These are phyloP conservation scores for Kodamaea kaohsiungensis DNA, from an alignment of 805 yeast species.

Conservation along the genomic window DNA sequence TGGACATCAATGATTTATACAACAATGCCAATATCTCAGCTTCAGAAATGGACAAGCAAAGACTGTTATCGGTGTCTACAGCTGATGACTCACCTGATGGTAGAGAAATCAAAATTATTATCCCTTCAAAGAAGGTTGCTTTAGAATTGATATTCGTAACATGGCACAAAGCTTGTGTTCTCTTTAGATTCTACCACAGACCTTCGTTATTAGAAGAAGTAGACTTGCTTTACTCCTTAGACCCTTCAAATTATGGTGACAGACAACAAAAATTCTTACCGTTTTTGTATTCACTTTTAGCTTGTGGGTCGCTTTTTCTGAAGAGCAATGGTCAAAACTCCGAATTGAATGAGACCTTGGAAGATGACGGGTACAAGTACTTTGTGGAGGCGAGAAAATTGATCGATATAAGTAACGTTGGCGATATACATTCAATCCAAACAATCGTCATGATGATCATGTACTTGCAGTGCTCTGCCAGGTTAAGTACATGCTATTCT, in stretches of 20 bases:
- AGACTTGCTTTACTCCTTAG: conserved; percentile 73
- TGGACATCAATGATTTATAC: conserved; percentile 18
- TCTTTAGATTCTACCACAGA: conserved; percentile 82
- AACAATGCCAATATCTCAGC: neutral
- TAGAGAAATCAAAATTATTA: conserved; percentile 59
- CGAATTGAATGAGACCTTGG: conserved; percentile 41
- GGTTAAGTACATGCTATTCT: conserved; percentile 83
- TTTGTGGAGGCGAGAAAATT: conserved; percentile 78
- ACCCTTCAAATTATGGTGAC: conserved; percentile 69
- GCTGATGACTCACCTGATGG: conserved; percentile 25
- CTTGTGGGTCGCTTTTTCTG: conserved; percentile 80
- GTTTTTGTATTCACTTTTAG: conserved; percentile 80
- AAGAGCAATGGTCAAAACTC: conserved; percentile 42
- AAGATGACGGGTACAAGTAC: conserved; percentile 78
- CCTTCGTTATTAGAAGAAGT: conserved; percentile 76
- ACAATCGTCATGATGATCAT: conserved; percentile 84
- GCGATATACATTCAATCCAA: conserved; percentile 80
- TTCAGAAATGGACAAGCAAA: neutral
- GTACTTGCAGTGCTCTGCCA: conserved; percentile 85
- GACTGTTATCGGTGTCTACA: neutral
- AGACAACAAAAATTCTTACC: conserved; percentile 77
- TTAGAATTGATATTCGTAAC: conserved; percentile 69
- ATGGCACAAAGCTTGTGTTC: conserved; percentile 84
- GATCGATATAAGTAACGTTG: conserved; percentile 80
- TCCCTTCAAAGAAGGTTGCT: conserved; percentile 78